Base-by-base conservation (phyloP, 306 rosid species). In the Lathyrus oleraceus region DNA sequence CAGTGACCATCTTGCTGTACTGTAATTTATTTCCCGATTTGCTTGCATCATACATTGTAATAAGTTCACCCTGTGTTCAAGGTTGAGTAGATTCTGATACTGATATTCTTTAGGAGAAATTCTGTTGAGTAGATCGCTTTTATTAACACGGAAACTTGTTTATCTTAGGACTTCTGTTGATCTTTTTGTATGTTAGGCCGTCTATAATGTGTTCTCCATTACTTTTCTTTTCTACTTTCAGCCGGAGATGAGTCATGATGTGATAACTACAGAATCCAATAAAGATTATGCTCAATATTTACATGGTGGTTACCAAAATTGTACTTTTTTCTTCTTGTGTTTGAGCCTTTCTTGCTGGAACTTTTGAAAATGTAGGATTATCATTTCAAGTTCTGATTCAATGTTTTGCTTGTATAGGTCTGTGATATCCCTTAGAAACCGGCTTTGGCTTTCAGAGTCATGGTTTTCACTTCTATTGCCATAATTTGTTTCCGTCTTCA, bases 391-490 rank as follows among this genome's bases (percentile, higher is more conserved):
- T 70, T 77, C 85, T 80, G 76, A 80, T 78, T 59, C 62, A 61
- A 14, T 77, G 61, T 74, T 84, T 81, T 84, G 69, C 79, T 84
- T 84, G 69, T 80, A 58, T 78, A 84, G 87, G 60, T 75, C 79
- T 74, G 79, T 84, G 81, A 84, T 61, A n/a, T 59, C 47, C 76
- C 61, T 63, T 45, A 70, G n/a, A 65, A 68, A 69, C 80, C 81
- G 65, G 52, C 72, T 65, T 47, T 71, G 73, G 78, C 76, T 59
- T 67, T 72, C 79, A 54, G 78, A 65, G 30, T 48, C 21, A 62
- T 54, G 71, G 42, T 44, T 65, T 32, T 56, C 68, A 43, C 67
- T 66, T 74, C 4, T 47, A 67, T 71, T 73, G 65, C 52, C 69
- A 30, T 30, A 69, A 69, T 25, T 48, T 64, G 23, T 21, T 65